These are phyloP conservation scores for Azolla pinnata DNA, from an alignment of 75 land plant genomes.

Conservation along the genomic window DNA sequence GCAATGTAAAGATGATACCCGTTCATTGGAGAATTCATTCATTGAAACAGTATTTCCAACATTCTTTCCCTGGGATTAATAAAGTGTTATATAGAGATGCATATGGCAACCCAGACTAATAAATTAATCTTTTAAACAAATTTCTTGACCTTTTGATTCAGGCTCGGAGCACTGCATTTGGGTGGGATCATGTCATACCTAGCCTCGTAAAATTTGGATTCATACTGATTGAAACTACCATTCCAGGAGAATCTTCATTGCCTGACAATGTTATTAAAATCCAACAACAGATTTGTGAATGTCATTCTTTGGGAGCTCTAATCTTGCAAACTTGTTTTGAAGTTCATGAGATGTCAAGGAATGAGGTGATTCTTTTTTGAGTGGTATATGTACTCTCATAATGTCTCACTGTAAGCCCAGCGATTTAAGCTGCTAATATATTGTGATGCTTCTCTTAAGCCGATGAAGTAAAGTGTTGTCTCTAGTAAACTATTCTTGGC, in stretches of 20 bases:
- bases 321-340: conserved; percentile 55
- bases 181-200: conserved; percentile 80
- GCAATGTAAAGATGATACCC: conserved; percentile 37
- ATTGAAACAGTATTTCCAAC: conserved; percentile 59
- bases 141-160: conserved; percentile 11
- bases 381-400: not conserved
- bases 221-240: conserved; percentile 45
- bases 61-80: not conserved
- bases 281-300: conserved; percentile 14
- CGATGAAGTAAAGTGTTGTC: too few relatives aligned
- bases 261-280: conserved; percentile 4
- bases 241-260: conserved; percentile 15
- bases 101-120: too few relatives aligned
- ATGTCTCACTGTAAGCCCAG: too few relatives aligned
- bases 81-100: too few relatives aligned
- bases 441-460: too few relatives aligned
- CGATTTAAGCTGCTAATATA: too few relatives aligned
- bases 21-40: conserved; percentile 43
- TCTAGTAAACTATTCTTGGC: too few relatives aligned
- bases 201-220: conserved; percentile 66
- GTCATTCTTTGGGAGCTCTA: conserved; percentile 46
- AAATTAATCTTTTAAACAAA: too few relatives aligned
- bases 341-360: conserved; percentile 81
- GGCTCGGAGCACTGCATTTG: conserved; percentile 64
- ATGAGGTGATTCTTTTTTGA: conserved; percentile 45